phyloP scores from a whole-genome alignment of 2,329 filamentous ascomycete genomes.

The Orbilia ellipsospora region DNA sequence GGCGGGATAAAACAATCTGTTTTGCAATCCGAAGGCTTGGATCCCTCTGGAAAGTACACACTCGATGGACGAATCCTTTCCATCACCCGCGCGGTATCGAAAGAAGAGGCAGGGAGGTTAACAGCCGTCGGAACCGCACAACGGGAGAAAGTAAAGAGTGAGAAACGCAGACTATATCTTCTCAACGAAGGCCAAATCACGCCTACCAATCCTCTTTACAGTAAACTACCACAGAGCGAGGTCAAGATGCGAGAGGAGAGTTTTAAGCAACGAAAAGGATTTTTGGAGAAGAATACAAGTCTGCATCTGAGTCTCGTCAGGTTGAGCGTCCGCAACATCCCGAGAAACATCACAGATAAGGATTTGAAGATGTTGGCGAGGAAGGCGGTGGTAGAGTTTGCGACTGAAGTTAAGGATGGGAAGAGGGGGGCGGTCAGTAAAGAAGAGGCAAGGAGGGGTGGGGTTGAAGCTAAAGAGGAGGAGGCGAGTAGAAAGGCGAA shows the following conservation, averaged over 20 bases:
- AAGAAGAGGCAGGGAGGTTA: constrained; percentile 79
- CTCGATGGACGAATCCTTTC: constrained; percentile 88
- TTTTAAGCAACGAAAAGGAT: constrained; percentile 83
- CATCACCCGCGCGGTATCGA: constrained; percentile 84
- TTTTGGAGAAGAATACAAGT: constrained; percentile 90
- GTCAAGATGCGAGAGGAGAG: constrained; percentile 89
- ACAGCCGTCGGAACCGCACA: constrained; percentile 74
- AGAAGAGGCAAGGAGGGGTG: constrained; percentile 84
- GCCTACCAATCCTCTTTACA: constrained; percentile 77
- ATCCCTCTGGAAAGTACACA: constrained; percentile 86
- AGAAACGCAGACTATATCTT: constrained; percentile 90
- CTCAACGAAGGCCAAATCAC: constrained; percentile 83
- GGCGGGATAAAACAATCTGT: constrained; percentile 71
- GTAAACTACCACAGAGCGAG: constrained; percentile 80
- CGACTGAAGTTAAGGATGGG: constrained; percentile 84
- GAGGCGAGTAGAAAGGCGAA: constrained; percentile 83
- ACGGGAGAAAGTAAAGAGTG: constrained; percentile 77
- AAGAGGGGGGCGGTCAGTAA: constrained; percentile 82
- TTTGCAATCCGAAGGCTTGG: constrained; percentile 84
- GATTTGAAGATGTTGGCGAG: constrained; percentile 90
- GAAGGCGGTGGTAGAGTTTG: constrained; percentile 93
- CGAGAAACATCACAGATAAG: constrained; percentile 82
- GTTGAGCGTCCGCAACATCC: constrained; percentile 90
- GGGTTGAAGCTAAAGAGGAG: constrained; percentile 80
- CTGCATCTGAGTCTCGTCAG: constrained; percentile 89